phyloP scores from a whole-genome alignment of 495 filamentous ascomycete species.

The Jackrogersella minutella region DNA sequence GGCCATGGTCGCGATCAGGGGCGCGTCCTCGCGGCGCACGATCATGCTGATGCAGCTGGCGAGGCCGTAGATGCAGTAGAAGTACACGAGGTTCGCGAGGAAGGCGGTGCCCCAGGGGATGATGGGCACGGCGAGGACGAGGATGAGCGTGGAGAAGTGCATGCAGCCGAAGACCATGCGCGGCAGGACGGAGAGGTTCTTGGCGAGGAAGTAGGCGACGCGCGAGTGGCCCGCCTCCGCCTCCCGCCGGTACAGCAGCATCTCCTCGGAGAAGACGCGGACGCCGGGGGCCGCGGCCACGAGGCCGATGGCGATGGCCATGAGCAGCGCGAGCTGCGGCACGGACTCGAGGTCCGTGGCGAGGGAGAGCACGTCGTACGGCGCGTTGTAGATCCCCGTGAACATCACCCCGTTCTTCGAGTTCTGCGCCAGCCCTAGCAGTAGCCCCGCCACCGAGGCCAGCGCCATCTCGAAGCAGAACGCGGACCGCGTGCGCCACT shows the following conservation, averaged over 20 bases:
- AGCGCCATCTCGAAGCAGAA: slow-evolving; percentile 63
- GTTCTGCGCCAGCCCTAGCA: slow-evolving; percentile 62
- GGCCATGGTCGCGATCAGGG: slow-evolving; percentile 58
- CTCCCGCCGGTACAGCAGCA: slow-evolving; percentile 61
- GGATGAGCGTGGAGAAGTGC: slow-evolving; percentile 63
- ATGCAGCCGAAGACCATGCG: slow-evolving; percentile 60
- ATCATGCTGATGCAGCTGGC: slow-evolving; percentile 60
- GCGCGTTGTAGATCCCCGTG: slow-evolving; percentile 56
- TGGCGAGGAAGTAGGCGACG: slow-evolving; percentile 65
- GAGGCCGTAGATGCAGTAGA: slow-evolving; percentile 67
- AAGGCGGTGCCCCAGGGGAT: slow-evolving; percentile 56
- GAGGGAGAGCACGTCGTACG: slow-evolving; percentile 61
- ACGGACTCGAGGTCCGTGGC: slow-evolving; percentile 58
- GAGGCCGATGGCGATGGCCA: slow-evolving; percentile 62
- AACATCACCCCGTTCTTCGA: slow-evolving; percentile 60
- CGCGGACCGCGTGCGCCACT: slow-evolving; percentile 56
- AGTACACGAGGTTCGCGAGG: slow-evolving; percentile 60
- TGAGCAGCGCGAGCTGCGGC: slow-evolving; percentile 59
- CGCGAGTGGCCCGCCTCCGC: slow-evolving; percentile 61
- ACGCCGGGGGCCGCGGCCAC: slow-evolving; percentile 62
- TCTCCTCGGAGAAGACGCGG: slow-evolving; percentile 65
- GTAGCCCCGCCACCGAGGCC: slow-evolving; percentile 57
- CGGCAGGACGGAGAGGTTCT: slow-evolving; percentile 56
- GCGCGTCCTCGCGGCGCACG: slow-evolving; percentile 56
- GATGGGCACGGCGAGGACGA: slow-evolving; percentile 58